A percentile compares a stretch with the other conserved stretches of the same genome.
Conservation (phyloP, 2,329 filamentous ascomycete species). For the Lachnellula hyalina region DNA sequence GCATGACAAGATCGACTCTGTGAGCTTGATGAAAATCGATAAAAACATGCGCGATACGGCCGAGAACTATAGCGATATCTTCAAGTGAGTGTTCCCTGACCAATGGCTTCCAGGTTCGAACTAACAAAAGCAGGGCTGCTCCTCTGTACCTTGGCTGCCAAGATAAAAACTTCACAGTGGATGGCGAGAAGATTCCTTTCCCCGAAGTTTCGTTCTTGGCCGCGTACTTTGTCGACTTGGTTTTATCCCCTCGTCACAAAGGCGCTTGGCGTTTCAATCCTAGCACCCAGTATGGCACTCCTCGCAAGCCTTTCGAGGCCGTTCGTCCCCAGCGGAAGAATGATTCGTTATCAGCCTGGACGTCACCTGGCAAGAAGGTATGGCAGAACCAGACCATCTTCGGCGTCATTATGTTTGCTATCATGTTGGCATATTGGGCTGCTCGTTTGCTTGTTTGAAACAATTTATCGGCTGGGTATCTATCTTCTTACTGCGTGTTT, state of each 20-base stretch:
- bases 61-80: conserved; percentile 22
- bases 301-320: conserved; percentile 4
- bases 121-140: conserved; percentile 12
- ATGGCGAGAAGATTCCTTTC: conserved; percentile 16
- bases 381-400: not conserved
- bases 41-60: conserved; percentile 11
- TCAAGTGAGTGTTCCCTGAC: conserved; percentile 14
- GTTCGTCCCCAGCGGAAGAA: not conserved
- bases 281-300: conserved; percentile 26
- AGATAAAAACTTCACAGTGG: conserved; percentile 15
- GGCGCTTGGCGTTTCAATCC: conserved; percentile 30
- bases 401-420: not conserved
- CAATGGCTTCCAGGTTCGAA: not conserved
- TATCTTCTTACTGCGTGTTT: no score
- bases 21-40: conserved; percentile 17
- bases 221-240: conserved; percentile 25
- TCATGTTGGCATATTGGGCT: not conserved
- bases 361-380: not conserved
- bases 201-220: conserved; percentile 21
- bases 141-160: conserved; percentile 18
- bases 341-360: not conserved
- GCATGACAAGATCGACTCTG: conserved; percentile 14
- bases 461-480: no score
- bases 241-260: conserved; percentile 20
- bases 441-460: not conserved